Base-by-base conservation (phyloP, 2,329 filamentous ascomycete species). In the Teratosphaeriaceae sp. region DNA sequence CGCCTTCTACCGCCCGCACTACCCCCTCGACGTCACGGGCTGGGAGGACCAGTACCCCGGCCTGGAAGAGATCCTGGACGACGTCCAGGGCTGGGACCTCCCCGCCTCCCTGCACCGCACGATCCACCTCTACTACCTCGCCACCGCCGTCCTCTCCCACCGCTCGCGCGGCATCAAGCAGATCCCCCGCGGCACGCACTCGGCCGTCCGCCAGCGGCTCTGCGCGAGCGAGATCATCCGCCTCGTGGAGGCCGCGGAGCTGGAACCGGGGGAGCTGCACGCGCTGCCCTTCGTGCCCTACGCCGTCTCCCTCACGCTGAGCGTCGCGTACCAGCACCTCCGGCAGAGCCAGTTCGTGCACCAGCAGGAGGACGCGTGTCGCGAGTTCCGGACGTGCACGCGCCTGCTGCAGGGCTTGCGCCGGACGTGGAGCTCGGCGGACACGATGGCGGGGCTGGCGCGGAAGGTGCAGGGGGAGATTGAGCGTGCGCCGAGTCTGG, bases 281-380 rank as follows among this genome's bases (percentile, higher is more conserved):
- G 73, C 74, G 1, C 59, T 78, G 3, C 75, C 76, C 1, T 65
- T 78, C 4, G 65, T 78, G 12, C 74, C 75, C 2, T 79, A 78
- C 49, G 71, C 74, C 3, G 65, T 78, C 15, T 70, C 73, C 1
- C 63, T 79, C 5, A 73, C 74, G 2, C 66, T 78, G 46, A 72
- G 72, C 2, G 74, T 78, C 1, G 72, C 74, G 2, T 79, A 79
- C 51, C 72, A 75, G 13, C 72, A 77, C 43, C 69, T 76, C 34
- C 73, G 76, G 19, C 70, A 71, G 38, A 71, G 71, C 44, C 71
- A 67, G 39, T 59, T 75, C 8, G 69, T 64, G 22, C 66, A 69
- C 19, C 67, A 71, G 50, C 66, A 69, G 54, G 67, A 67, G 45
- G 65, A 69, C 19, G 70, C 69, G 1, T 69, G 67, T 8, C 59